Percentiles rank a stretch among this genome's conserved stretches.
Conservation (phyloP, 345 rosid genomes). For the Rubroshorea leprosula region DNA sequence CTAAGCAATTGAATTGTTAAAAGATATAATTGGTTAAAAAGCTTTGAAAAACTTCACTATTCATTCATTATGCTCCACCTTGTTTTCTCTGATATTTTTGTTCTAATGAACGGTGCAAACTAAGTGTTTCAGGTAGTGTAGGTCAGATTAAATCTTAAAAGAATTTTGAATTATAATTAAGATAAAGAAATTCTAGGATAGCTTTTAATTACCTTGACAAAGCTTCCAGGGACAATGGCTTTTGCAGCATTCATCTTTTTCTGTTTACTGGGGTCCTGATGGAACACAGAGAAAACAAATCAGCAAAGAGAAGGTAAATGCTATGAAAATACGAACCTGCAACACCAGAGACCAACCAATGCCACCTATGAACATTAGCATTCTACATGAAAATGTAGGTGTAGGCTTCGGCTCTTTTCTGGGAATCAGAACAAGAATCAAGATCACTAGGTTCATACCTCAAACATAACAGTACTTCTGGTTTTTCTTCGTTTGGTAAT, state of each 20-base stretch:
- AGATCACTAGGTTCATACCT: conserved; percentile 36
- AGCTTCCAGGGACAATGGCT: conserved; percentile 40
- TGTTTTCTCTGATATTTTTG: no score
- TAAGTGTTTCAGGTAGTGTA: no score
- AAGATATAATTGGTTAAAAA: background rate
- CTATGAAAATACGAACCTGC: background rate
- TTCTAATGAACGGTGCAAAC: no score
- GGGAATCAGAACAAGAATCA: background rate
- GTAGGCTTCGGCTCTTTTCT: background rate
- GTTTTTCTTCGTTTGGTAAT: conserved; percentile 65
- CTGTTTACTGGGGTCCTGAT: conserved; percentile 59
- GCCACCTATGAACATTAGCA: background rate
- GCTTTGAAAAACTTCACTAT: background rate
- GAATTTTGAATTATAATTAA: background rate
- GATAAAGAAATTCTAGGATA: background rate
- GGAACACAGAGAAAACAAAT: conserved; percentile 13
- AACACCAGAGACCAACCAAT: background rate
- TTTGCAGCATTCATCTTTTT: conserved; percentile 47
- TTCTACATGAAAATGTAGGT: conserved; percentile 9
- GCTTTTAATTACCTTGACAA: conserved; percentile 40
- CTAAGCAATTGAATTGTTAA: background rate
- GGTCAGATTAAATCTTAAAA: no score
- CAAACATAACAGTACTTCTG: conserved; percentile 62
- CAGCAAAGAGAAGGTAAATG: conserved; percentile 10
- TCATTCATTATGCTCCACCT: no score